Conservation (phyloP, 306 rosid genomes). For the Prunus armeniaca region DNA sequence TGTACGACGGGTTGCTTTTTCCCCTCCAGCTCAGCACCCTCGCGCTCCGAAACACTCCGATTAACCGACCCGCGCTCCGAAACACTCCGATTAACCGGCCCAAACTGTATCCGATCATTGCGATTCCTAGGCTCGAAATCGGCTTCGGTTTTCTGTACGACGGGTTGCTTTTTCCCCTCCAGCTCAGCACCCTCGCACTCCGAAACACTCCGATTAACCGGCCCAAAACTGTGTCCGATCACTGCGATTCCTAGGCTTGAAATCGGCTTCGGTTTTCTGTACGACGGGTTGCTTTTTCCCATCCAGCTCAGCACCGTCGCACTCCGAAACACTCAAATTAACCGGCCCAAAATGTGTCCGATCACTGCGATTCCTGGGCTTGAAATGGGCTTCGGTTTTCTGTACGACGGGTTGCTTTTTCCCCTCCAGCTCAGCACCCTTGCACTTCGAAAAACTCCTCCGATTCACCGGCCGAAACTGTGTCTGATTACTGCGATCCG, state of each 20-base stretch:
- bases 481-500: background rate
- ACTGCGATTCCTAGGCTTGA: background rate
- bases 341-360: background rate
- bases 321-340: background rate
- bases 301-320: conserved; percentile 11
- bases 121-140: too few relatives aligned
- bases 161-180: background rate
- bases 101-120: too few relatives aligned
- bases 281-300: background rate
- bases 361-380: background rate
- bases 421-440: conserved; percentile 10
- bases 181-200: conserved; percentile 10
- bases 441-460: conserved; percentile 1
- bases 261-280: background rate
- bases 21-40: conserved; percentile 9
- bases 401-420: background rate
- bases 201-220: conserved; percentile 1
- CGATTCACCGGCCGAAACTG: background rate
- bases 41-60: conserved; percentile 1
- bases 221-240: background rate
- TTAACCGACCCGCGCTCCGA: background rate
- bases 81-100: background rate
- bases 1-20: background rate
- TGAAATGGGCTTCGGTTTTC: background rate
- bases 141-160: too few relatives aligned